phyloP scores from a whole-genome alignment of 2,329 filamentous ascomycete species.

The Penicillium sp. region DNA sequence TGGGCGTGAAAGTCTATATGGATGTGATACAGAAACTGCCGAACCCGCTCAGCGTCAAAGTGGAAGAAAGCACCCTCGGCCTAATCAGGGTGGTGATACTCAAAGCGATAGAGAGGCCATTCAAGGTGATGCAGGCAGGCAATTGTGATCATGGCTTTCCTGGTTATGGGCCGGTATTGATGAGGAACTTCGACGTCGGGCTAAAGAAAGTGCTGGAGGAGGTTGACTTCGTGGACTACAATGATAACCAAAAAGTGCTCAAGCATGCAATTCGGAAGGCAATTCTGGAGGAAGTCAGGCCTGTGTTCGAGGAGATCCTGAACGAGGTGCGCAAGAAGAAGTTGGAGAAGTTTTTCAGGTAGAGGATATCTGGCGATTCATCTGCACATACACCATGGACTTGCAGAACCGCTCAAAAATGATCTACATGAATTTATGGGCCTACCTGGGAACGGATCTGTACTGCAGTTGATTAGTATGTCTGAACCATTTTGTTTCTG shows the following conservation, averaged over 20 bases:
- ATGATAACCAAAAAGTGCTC: neutral
- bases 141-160: too few species aligned
- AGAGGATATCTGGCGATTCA: neutral
- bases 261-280: neutral
- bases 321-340: too few species aligned
- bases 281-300: neutral
- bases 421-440: neutral
- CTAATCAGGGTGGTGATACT: neutral
- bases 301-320: neutral
- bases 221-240: neutral
- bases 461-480: neutral
- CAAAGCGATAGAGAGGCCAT: too few species aligned
- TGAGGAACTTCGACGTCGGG: neutral
- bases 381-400: neutral
- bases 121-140: too few species aligned
- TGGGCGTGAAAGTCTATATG: neutral
- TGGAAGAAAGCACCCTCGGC: neutral
- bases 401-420: too few species aligned
- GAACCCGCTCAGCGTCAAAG: neutral
- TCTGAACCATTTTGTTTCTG: neutral
- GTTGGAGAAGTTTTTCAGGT: neutral
- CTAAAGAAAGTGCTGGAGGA: neutral
- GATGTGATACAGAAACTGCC: neutral
- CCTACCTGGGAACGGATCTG: neutral
- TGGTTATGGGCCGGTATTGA: neutral